phyloP scores from a whole-genome alignment of 176 grass and related monocot genomes.

The Oryza glumipatula region DNA sequence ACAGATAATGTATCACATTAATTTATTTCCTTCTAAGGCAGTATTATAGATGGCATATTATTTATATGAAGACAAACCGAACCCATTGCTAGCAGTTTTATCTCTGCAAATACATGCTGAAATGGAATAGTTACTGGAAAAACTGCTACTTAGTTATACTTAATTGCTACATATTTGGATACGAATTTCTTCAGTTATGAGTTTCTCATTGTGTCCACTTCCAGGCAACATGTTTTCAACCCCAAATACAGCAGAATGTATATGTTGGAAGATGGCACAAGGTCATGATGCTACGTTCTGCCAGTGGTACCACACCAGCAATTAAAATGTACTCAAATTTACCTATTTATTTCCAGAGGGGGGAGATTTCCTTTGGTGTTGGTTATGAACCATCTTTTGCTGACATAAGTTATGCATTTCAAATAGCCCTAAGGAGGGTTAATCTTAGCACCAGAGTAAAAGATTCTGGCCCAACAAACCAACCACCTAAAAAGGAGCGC shows the following conservation, averaged over 20 bases:
- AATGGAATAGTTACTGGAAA: neutral
- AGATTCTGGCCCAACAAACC: constrained; percentile 46
- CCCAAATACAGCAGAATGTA: constrained; percentile 96
- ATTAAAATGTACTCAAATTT: constrained; percentile 99
- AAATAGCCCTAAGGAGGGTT: constrained; percentile 77
- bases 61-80: neutral
- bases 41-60: neutral
- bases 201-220: constrained; percentile 34
- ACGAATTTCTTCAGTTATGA: neutral
- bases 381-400: constrained; percentile 98
- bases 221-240: constrained; percentile 99
- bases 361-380: constrained; percentile 96
- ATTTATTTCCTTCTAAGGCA: constrained; percentile 6
- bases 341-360: constrained; percentile 93
- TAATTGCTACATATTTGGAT: constrained; percentile 19
- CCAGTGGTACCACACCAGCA: constrained; percentile 94
- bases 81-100: constrained; percentile 26
- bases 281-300: constrained; percentile 89
- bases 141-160: neutral
- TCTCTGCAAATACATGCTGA: neutral
- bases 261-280: constrained; percentile 95
- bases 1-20: constrained; percentile 6
- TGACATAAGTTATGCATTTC: constrained; percentile 98
- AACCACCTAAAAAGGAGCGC: constrained; percentile 84
- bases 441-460: constrained; percentile 80